Evolutionary conservation across 1,284 basidiomycete species (phyloP).

Genomic region (Tetrapyrgos nigripes): DNA sequence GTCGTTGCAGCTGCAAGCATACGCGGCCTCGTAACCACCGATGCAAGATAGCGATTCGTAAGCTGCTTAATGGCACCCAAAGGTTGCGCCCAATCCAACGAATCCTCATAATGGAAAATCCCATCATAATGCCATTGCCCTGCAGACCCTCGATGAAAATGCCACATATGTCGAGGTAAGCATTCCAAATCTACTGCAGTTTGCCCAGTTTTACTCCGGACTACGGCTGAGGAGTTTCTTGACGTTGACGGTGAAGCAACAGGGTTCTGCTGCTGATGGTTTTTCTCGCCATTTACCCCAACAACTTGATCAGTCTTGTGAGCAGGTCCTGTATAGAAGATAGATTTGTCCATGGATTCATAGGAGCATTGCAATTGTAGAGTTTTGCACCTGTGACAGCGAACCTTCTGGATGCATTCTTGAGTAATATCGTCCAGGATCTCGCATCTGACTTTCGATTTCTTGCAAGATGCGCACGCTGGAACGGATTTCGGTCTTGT

Average conservation of each 20-base stretch:
- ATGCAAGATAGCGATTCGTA: neutral
- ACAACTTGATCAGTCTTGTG: slow-evolving; percentile 10
- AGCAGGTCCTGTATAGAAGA: slow-evolving; percentile 1
- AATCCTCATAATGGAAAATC: neutral
- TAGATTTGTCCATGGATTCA: slow-evolving; percentile 8
- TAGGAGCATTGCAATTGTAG: slow-evolving; percentile 13
- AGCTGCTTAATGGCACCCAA: slow-evolving; percentile 9
- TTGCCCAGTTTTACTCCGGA: neutral
- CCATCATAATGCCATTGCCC: slow-evolving; percentile 6
- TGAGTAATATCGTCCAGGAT: slow-evolving; percentile 8
- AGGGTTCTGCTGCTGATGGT: neutral
- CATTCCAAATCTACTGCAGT: slow-evolving; percentile 2
- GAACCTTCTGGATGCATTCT: neutral
- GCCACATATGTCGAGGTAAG: slow-evolving; percentile 11
- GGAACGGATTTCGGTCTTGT: slow-evolving; percentile 2
- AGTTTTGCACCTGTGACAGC: slow-evolving; percentile 14
- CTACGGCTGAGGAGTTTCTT: neutral
- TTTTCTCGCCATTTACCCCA: neutral
- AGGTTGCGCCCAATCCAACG: slow-evolving; percentile 7
- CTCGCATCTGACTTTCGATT: slow-evolving; percentile 13
- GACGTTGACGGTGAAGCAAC: neutral
- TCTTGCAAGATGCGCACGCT: slow-evolving; percentile 7
- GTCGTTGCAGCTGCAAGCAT: neutral
- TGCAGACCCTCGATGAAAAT: neutral
- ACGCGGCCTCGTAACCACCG: neutral